These are phyloP conservation scores for Paratrypanosoma confusum DNA, from an alignment of 208 protist species.

Conservation along the genomic window DNA sequence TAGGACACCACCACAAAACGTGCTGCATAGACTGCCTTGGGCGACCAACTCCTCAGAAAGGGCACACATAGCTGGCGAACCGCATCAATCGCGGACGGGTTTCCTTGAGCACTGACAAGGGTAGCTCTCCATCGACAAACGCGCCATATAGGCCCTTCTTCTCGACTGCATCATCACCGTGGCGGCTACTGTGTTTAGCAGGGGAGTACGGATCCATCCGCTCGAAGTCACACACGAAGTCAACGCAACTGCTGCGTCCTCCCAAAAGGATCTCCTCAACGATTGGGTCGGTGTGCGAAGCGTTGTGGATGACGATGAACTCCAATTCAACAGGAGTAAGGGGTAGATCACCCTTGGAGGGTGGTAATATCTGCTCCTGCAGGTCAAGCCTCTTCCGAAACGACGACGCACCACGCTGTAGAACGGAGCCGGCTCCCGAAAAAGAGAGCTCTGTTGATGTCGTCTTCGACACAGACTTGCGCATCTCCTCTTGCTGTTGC, in stretches of 20 bases:
- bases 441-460: no score
- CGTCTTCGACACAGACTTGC: no score
- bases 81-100: constrained; percentile 33
- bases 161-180: no score
- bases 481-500: neutral
- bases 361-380: no score
- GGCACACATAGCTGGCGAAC: constrained; percentile 34
- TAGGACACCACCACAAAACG: no score
- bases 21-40: no score
- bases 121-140: constrained; percentile 42
- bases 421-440: no score
- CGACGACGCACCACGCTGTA: no score
- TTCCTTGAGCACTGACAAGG: constrained; percentile 22
- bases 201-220: constrained; percentile 16
- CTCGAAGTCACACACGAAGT: constrained; percentile 62
- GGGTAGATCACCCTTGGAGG: constrained; percentile 8
- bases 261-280: constrained; percentile 61
- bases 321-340: constrained; percentile 35
- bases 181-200: no score
- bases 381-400: no score
- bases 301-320: constrained; percentile 54
- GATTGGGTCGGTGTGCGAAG: constrained; percentile 72
- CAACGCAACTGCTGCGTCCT: constrained; percentile 47
- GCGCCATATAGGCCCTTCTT: no score
- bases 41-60: constrained; percentile 43